Evolutionary conservation across 2,329 filamentous ascomycete species (phyloP), one percentile per base, ranked within the genome.

Genomic region (Exophiala alcalophila): DNA sequence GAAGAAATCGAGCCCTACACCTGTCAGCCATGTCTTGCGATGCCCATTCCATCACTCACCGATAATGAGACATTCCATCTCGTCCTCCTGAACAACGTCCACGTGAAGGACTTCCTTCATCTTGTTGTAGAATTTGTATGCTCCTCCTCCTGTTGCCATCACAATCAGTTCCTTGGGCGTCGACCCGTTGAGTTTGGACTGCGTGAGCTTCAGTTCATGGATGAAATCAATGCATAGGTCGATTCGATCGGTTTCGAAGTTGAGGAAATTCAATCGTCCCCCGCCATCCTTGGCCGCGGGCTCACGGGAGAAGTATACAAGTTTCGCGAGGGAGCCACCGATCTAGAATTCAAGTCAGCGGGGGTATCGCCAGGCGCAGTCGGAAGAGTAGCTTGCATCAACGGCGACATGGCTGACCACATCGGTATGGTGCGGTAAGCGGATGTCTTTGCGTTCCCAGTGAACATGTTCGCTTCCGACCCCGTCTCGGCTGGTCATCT

Each of bases 1-100:
- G 73, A 98, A 97, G 70, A 97, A 98, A 64, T 98, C 92, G 29
- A 98, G 81, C 9, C 91, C 89, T 88, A 57, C 49, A 8, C 33
- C 28, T 43, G 37, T 51, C 30, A 39, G 29, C 15, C 15, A 31
- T 12, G 23, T 25, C 14, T 18, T 6, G 14, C 8, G 11, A n/a
- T 7, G 9, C 14, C n/a, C 20, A n/a, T 5, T 29, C 4, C 8
- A 24, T 7, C n/a, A n/a, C 41, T 53, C 65, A 89, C 86, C 89
- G 59, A 92, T 92, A 52, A 98, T 98, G 45, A 98, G 70, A 62
- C 92, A 98, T 65, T 95, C 89, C 92, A 98, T 98, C 69, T 98
- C 92, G 60, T 98, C 92, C 66, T 97, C 92, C 29, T 89, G 76
- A 58, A 90, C 72, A 14, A 98, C 89, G 61, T 96, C 85, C 2